Percentiles rank a stretch among this genome's conserved stretches.
Conservation (phyloP, 495 filamentous ascomycete species). For the Alectoria sarmentosa region DNA sequence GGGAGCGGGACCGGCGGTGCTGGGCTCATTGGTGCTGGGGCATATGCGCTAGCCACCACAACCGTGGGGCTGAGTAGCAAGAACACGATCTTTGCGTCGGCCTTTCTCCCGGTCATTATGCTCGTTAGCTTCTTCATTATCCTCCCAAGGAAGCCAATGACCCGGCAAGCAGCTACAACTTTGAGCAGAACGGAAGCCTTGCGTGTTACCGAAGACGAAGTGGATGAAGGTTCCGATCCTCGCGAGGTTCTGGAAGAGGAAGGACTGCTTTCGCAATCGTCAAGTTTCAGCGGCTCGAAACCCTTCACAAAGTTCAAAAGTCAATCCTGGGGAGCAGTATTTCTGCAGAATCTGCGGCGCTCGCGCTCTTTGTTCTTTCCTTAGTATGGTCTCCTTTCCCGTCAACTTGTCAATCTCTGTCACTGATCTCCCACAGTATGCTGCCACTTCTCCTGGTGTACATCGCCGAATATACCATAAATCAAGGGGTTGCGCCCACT, state of each 20-base stretch:
- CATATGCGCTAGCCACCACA: slow-evolving; percentile 82
- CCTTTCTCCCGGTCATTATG: slow-evolving; percentile 76
- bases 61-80: slow-evolving; percentile 63
- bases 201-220: slow-evolving; percentile 7
- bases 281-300: not conserved
- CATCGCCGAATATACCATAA: slow-evolving; percentile 93
- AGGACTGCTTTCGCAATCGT: slow-evolving; percentile 16
- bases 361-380: slow-evolving; percentile 55
- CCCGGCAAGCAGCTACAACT: slow-evolving; percentile 22
- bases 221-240: not conserved
- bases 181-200: not conserved
- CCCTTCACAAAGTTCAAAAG: not conserved
- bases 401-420: not conserved
- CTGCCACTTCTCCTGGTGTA: slow-evolving; percentile 87
- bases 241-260: slow-evolving; percentile 15
- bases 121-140: slow-evolving; percentile 75
- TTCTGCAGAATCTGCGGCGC: slow-evolving; percentile 45
- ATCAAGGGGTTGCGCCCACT: slow-evolving; percentile 84
- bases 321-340: slow-evolving; percentile 29
- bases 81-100: slow-evolving; percentile 64
- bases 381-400: slow-evolving; percentile 43
- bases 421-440: slow-evolving; percentile 52
- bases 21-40: slow-evolving; percentile 75
- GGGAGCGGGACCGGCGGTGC: slow-evolving; percentile 88
- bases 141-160: slow-evolving; percentile 57